A percentile compares a stretch with the other conserved stretches of the same genome.
These are phyloP conservation scores for Lasiodiplodia citricola DNA, from an alignment of 2,329 filamentous ascomycete genomes.

Conservation along the genomic window DNA sequence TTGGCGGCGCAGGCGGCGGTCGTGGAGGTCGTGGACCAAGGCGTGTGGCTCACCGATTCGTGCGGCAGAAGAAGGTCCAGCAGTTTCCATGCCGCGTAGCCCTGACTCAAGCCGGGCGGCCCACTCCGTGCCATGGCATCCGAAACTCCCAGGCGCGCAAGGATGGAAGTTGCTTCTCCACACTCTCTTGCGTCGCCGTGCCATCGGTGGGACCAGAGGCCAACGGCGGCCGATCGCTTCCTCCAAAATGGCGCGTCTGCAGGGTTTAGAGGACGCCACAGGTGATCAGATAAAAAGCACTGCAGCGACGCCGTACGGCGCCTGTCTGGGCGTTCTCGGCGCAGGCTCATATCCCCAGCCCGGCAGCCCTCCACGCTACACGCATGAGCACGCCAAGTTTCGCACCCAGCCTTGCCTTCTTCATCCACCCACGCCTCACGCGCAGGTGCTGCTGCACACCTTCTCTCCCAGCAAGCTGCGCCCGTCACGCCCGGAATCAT, in stretches of 20 bases:
- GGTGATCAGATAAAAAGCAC: conserved; percentile 27
- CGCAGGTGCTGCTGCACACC: conserved; percentile 2
- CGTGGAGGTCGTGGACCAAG: conserved; percentile 1
- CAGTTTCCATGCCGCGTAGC: conserved; percentile 20
- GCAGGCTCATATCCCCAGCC: conserved; percentile 22
- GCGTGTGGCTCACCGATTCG: conserved; percentile 18
- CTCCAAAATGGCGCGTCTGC: conserved; percentile 15
- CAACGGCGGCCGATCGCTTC: conserved; percentile 28
- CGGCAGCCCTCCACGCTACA: conserved; percentile 20
- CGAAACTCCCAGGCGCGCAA: conserved; percentile 19
- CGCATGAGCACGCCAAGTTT: conserved; percentile 23
- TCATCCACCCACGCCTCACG: conserved; percentile 3
- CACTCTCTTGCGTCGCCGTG: conserved; percentile 18
- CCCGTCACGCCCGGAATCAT: neutral
- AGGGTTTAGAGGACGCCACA: conserved; percentile 25
- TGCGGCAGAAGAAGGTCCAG: conserved; percentile 21
- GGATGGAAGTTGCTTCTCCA: conserved; percentile 25
- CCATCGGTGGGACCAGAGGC: conserved; percentile 24
- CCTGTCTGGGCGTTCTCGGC: conserved; percentile 23
- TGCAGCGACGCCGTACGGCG: conserved; percentile 18
- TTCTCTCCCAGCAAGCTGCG: neutral
- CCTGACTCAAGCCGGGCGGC: conserved; percentile 15
- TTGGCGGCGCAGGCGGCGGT: no score
- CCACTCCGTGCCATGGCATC: conserved; percentile 18
- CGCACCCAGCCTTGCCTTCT: conserved; percentile 16